Conservation (phyloP, 768 basidiomycete genomes). For the Podaxis sp. region DNA sequence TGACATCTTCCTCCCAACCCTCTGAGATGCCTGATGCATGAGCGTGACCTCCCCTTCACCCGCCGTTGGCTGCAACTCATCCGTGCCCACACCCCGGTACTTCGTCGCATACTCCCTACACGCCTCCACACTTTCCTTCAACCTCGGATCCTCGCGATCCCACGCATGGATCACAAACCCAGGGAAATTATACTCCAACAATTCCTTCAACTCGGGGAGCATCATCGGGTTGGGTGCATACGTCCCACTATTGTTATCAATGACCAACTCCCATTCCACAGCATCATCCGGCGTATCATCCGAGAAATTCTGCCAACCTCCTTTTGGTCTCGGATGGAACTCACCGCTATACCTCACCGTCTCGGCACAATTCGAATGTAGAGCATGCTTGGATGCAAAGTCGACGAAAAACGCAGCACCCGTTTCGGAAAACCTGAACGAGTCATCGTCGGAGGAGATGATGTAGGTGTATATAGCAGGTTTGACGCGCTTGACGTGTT, state of each 20-base stretch:
- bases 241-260: slow-evolving; percentile 87
- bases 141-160: slow-evolving; percentile 52
- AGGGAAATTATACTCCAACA: slow-evolving; percentile 75
- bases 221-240: slow-evolving; percentile 71
- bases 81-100: slow-evolving; percentile 55
- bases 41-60: slow-evolving; percentile 55
- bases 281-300: slow-evolving; percentile 54
- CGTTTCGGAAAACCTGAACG: slow-evolving; percentile 83
- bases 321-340: slow-evolving; percentile 73
- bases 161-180: slow-evolving; percentile 58
- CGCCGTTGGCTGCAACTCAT: slow-evolving; percentile 66
- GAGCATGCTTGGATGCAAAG: slow-evolving; percentile 83
- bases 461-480: slow-evolving; percentile 87
- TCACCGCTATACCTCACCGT: slow-evolving; percentile 74
- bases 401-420: slow-evolving; percentile 87
- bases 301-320: slow-evolving; percentile 65
- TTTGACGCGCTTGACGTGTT: slow-evolving; percentile 52
- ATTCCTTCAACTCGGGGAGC: slow-evolving; percentile 57
- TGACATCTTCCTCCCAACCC: not conserved
- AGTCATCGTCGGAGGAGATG: slow-evolving; percentile 71
- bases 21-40: slow-evolving; percentile 26
- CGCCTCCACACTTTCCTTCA: slow-evolving; percentile 61
- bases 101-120: slow-evolving; percentile 66
- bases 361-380: slow-evolving; percentile 73
- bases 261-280: slow-evolving; percentile 76